phyloP scores from a whole-genome alignment of 75 land plant genomes.

The Selaginella tamariscina region DNA sequence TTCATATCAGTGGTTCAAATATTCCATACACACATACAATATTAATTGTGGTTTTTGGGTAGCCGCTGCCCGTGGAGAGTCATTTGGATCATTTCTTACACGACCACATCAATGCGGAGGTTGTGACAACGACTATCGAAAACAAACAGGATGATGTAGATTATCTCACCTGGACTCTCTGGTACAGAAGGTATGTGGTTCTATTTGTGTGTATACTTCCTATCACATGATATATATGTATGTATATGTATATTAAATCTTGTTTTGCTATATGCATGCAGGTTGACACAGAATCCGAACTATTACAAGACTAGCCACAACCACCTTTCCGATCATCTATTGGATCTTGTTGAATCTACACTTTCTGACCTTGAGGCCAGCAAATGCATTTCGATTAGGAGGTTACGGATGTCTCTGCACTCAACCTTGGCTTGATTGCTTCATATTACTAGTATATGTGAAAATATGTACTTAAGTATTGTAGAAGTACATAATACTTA shows the following conservation, averaged over 20 bases:
- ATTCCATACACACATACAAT: too few species aligned
- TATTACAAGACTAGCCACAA: conserved; percentile 78
- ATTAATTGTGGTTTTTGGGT: too few species aligned
- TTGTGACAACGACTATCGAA: conserved; percentile 68
- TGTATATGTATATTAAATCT: too few species aligned
- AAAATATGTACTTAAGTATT: too few species aligned
- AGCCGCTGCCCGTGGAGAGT: conserved; percentile 89
- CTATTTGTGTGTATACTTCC: too few species aligned
- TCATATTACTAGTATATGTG: conserved; percentile 84
- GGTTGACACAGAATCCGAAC: conserved; percentile 83
- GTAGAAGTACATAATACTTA: too few species aligned
- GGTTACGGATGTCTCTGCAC: conserved; percentile 61
- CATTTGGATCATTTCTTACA: conserved; percentile 81
- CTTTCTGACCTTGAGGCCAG: conserved; percentile 70
- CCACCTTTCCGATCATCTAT: conserved; percentile 88
- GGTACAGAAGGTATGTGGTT: too few species aligned
- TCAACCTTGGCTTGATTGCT: conserved; percentile 77
- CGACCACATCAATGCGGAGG: conserved; percentile 86
- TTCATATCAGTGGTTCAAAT: too few species aligned
- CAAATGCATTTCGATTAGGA: conserved; percentile 77
- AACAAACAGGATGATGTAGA: conserved; percentile 93
- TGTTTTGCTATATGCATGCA: too few species aligned
- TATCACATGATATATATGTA: too few species aligned
- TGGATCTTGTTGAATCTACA: conserved; percentile 77
- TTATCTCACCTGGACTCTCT: conserved; percentile 80